These are phyloP conservation scores for Sophora flavescens DNA, from an alignment of 306 rosid genomes.

Conservation along the genomic window DNA sequence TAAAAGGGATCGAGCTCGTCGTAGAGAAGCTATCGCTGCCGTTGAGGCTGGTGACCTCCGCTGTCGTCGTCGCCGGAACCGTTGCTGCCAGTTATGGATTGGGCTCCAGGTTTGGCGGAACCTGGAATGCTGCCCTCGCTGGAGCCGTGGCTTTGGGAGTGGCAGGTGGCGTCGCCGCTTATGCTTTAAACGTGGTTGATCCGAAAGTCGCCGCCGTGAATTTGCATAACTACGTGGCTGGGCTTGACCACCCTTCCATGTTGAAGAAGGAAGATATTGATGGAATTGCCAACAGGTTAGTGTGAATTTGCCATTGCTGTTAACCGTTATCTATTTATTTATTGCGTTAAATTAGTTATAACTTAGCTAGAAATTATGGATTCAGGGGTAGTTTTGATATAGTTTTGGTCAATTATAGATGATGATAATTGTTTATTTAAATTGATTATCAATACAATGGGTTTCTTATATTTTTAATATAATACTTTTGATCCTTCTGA, in stretches of 20 bases:
- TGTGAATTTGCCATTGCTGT: background rate
- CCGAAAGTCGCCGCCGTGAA: conserved; percentile 90
- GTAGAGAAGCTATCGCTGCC: conserved; percentile 78
- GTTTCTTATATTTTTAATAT: background rate
- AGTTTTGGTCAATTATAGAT: background rate
- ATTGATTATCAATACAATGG: background rate
- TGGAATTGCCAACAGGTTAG: conserved; percentile 79
- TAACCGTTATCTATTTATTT: no score
- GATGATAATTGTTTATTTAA: no score
- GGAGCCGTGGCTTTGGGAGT: conserved; percentile 89
- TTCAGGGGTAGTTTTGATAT: background rate
- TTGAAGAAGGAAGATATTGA: conserved; percentile 87
- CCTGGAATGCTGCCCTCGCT: conserved; percentile 68
- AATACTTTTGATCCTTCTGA: background rate
- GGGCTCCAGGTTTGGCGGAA: conserved; percentile 70
- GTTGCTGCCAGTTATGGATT: conserved; percentile 86
- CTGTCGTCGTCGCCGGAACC: conserved; percentile 77
- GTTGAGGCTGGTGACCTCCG: conserved; percentile 74
- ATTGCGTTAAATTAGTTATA: background rate
- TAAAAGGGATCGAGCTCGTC: conserved; percentile 76
- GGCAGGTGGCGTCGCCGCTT: conserved; percentile 77
- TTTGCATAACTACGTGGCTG: conserved; percentile 86
- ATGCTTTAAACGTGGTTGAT: conserved; percentile 72
- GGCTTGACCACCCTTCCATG: conserved; percentile 65
- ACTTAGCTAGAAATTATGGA: background rate